Base-by-base conservation (phyloP, 106 monocot species). In the Dendrobium huoshanense region DNA sequence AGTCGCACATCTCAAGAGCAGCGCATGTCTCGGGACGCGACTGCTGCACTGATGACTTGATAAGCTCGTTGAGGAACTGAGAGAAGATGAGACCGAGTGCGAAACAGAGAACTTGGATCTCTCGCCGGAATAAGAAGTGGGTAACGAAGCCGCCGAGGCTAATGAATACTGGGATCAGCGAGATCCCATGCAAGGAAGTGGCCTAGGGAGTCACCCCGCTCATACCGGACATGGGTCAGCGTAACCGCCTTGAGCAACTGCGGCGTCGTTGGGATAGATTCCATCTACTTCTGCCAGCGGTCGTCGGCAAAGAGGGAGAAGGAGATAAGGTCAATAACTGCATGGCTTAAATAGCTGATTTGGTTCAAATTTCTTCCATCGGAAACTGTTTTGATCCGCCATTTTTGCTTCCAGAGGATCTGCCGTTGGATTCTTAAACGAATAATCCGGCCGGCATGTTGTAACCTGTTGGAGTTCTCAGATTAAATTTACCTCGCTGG, bases 81-180 rank as follows among this genome's bases (percentile, higher is more conserved):
- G 98, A 99, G 68, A 93, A 40, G 33, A 95, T 3, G 37, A 99
- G 88, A 41, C 98, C 95, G 25, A 90, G 67, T 29, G 95, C 85
- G 83, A 95, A 99, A 88, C 79, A 95, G 47, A 99, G 16, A 27
- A 91, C 92, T 80, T 99, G 98, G 77, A 99, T 81, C 84, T 99
- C 98, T 1, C 98, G 92, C 29, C 98, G 98, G 89, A 99, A 99
- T 85, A 93, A 74, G 85, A 99, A 91, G 87, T 99, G 98, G 78
- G 98, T 85, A 68, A 95, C 85, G 88, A 99, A 99, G 0, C 98
- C 98, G 25, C 95, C 95, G 24, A 99, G 82, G 87, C 87, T 86
- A 80, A 99, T 99, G 91, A 99, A 99, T 65, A 99, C 85, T 2
- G 98, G 98, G 83, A 95, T 65, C 19, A 99, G 93, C 77, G 98